These are phyloP conservation scores for Cymbopogon flexuosus DNA, from an alignment of 202 grass and related monocot genomes.

Conservation along the genomic window DNA sequence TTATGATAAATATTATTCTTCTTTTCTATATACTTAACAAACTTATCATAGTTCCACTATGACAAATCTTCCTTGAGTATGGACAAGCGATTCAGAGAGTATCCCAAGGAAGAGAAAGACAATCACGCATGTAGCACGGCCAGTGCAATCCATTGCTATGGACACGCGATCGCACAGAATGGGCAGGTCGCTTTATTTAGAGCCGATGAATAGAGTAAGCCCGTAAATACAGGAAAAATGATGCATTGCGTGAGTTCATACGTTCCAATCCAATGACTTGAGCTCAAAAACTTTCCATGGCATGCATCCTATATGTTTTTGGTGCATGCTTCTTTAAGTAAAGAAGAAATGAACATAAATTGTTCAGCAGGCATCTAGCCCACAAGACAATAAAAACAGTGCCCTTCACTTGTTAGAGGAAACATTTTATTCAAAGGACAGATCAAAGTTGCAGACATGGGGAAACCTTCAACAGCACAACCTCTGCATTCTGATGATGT, in stretches of 20 bases:
- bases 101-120: background rate
- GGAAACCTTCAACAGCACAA: constrained; percentile 19
- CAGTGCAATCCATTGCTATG: background rate
- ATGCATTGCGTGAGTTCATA: background rate
- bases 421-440: constrained; percentile 53
- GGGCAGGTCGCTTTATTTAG: background rate
- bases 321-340: constrained; percentile 10
- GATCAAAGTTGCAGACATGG: constrained; percentile 34
- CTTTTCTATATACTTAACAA: no score
- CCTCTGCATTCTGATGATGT: constrained; percentile 9
- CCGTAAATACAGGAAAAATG: background rate
- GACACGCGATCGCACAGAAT: background rate
- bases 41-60: no score
- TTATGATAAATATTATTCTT: no score
- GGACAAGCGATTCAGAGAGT: background rate
- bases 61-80: background rate
- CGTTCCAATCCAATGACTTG: constrained; percentile 18
- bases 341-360: constrained; percentile 36
- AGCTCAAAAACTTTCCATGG: constrained; percentile 14
- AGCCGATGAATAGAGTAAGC: background rate
- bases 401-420: constrained; percentile 30
- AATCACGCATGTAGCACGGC: background rate
- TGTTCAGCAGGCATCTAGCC: constrained; percentile 39
- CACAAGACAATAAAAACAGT: constrained; percentile 34
- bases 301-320: constrained; percentile 28